A percentile compares a stretch with the other conserved stretches of the same genome.
Evolutionary conservation across 352 stramenopile genomes (phyloP).

Genomic region (Pythium brachiatum): DNA sequence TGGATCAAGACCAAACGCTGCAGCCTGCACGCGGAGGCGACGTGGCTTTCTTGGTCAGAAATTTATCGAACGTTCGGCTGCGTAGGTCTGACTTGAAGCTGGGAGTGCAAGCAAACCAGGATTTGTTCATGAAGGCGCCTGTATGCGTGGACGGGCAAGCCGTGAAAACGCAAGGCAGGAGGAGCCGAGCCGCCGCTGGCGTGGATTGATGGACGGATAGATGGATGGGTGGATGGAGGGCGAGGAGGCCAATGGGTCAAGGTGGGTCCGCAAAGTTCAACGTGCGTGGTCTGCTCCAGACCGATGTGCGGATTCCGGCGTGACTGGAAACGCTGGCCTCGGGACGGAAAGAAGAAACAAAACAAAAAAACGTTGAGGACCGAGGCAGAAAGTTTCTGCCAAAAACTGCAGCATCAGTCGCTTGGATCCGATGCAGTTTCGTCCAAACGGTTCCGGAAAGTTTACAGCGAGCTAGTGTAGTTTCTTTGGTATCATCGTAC

Average conservation of each 20-base stretch:
- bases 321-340: background rate
- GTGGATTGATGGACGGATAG: background rate
- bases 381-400: too few relatives aligned
- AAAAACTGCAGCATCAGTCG: slow-evolving; percentile 11
- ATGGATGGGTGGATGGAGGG: background rate
- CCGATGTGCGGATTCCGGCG: background rate
- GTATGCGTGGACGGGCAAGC: background rate
- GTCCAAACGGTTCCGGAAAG: too few relatives aligned
- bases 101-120: background rate
- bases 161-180: slow-evolving; percentile 3
- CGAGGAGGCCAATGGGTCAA: background rate
- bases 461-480: too few relatives aligned
- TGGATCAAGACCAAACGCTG: background rate
- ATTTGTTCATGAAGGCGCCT: background rate
- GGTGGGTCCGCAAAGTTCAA: background rate
- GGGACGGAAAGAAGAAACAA: background rate
- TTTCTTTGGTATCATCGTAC: too few relatives aligned
- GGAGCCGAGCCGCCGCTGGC: too few relatives aligned
- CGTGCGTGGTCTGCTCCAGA: background rate
- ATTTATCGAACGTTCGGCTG: slow-evolving; percentile 12
- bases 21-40: background rate
- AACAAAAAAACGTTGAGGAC: background rate
- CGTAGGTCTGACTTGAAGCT: slow-evolving; percentile 7
- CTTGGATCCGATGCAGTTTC: background rate
- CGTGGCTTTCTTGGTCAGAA: slow-evolving; percentile 18